Conservation (phyloP, 2,329 filamentous ascomycete genomes). For the Monilinia aucupariae region DNA sequence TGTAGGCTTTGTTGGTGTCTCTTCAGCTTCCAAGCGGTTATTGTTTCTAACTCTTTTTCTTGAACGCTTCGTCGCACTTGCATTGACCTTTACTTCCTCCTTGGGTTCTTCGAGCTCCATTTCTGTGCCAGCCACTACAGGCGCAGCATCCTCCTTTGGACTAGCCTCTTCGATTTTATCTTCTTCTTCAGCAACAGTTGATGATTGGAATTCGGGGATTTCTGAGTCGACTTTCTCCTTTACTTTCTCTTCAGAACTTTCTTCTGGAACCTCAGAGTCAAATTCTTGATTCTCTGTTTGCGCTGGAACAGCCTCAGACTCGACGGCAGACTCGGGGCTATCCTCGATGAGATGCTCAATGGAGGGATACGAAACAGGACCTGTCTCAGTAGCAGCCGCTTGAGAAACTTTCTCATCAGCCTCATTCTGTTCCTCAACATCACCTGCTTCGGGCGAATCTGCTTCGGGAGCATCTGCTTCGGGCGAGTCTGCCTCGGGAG, state of each 20-base stretch:
- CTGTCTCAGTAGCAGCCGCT: neutral
- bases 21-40: conserved; percentile 21
- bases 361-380: neutral
- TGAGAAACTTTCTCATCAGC: neutral
- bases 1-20: conserved; percentile 6
- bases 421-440: neutral
- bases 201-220: neutral
- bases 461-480: neutral
- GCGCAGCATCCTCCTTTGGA: neutral
- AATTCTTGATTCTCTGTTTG: neutral
- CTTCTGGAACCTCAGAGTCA: neutral
- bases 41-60: conserved; percentile 27
- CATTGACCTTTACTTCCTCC: neutral
- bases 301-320: neutral
- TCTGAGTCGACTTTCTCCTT: neutral
- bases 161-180: neutral
- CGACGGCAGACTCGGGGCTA: neutral
- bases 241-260: neutral
- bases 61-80: conserved; percentile 19
- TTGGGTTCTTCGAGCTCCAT: conserved; percentile 10
- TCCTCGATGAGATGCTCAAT: conserved; percentile 6
- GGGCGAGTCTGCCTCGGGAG: neutral
- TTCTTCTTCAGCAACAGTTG: neutral
- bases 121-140: neutral
- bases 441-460: neutral